Percentiles rank a stretch among this genome's conserved stretches.
These are phyloP conservation scores for Termitomyces sp. DNA, from an alignment of 768 basidiomycete species.

Conservation along the genomic window DNA sequence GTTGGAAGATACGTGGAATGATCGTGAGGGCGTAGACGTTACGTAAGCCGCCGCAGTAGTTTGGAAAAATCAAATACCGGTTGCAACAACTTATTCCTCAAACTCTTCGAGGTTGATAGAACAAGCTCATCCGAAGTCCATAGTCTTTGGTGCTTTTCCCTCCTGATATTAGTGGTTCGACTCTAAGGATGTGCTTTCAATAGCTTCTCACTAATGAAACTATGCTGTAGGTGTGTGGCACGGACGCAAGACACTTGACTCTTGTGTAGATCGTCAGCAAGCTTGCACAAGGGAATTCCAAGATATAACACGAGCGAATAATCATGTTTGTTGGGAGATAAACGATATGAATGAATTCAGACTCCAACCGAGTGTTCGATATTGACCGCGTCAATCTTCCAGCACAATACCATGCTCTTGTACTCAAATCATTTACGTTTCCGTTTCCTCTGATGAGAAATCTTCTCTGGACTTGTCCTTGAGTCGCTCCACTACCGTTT, in stretches of 20 bases:
- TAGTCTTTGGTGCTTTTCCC: background rate
- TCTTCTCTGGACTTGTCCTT: background rate
- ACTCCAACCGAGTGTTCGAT: too few species aligned
- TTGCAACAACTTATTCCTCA: background rate
- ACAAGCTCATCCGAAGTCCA: background rate
- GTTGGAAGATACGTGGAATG: constrained; percentile 9
- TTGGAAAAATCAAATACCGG: too few species aligned
- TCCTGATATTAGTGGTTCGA: background rate
- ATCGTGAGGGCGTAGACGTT: background rate
- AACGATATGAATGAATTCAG: too few species aligned
- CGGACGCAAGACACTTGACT: background rate
- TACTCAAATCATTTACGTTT: background rate
- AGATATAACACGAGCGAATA: too few species aligned
- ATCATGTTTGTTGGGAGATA: too few species aligned
- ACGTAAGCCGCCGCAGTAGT: background rate
- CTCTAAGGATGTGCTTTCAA: background rate
- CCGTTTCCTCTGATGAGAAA: background rate
- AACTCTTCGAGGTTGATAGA: background rate
- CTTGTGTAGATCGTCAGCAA: too few species aligned
- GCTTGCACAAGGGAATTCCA: too few species aligned
- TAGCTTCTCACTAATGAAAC: background rate
- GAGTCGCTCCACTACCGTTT: background rate
- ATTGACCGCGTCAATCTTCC: too few species aligned
- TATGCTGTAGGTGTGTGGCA: background rate
- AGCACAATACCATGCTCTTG: background rate